These are phyloP conservation scores for Paecilomyces niveus DNA, from an alignment of 2,329 filamentous ascomycete genomes.

Conservation along the genomic window DNA sequence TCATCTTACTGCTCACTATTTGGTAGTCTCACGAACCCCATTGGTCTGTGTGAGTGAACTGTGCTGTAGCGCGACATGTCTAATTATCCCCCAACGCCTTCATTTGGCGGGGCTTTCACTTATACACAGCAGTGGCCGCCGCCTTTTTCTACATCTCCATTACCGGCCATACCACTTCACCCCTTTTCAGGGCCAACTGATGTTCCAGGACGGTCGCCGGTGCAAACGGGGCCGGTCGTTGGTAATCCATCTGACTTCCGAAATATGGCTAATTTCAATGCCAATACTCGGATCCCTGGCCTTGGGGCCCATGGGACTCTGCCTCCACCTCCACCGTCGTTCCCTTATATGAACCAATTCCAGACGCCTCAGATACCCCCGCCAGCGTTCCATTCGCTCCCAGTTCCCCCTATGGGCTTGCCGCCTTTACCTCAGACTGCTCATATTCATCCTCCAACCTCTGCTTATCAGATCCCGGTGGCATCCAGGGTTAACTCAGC, in stretches of 20 bases:
- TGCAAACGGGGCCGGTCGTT: slow-evolving; percentile 12
- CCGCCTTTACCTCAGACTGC: slow-evolving; percentile 13
- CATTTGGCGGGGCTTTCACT: slow-evolving; percentile 32
- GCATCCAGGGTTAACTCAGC: slow-evolving; percentile 6
- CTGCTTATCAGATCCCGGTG: not conserved
- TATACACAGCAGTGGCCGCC: slow-evolving; percentile 32
- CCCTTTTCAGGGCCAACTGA: slow-evolving; percentile 18
- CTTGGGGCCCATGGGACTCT: slow-evolving; percentile 16
- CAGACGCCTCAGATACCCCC: slow-evolving; percentile 22
- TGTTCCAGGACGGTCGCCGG: slow-evolving; percentile 14
- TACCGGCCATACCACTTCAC: slow-evolving; percentile 18
- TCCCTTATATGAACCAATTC: slow-evolving; percentile 25
- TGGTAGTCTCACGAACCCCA: not conserved
- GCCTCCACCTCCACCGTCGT: slow-evolving; percentile 20
- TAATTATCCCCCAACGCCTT: slow-evolving; percentile 39
- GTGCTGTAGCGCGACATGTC: slow-evolving; percentile 31
- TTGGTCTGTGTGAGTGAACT: not conserved
- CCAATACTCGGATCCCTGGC: slow-evolving; percentile 23
- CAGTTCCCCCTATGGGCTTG: slow-evolving; percentile 15
- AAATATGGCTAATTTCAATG: slow-evolving; percentile 15
- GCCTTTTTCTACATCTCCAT: slow-evolving; percentile 16
- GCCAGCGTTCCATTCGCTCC: slow-evolving; percentile 26
- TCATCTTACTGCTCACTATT: not conserved
- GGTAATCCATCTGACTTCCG: slow-evolving; percentile 14
- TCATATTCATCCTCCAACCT: slow-evolving; percentile 5